phyloP scores from a whole-genome alignment of 2,329 filamentous ascomycete species.

The Fusarium newnesense region DNA sequence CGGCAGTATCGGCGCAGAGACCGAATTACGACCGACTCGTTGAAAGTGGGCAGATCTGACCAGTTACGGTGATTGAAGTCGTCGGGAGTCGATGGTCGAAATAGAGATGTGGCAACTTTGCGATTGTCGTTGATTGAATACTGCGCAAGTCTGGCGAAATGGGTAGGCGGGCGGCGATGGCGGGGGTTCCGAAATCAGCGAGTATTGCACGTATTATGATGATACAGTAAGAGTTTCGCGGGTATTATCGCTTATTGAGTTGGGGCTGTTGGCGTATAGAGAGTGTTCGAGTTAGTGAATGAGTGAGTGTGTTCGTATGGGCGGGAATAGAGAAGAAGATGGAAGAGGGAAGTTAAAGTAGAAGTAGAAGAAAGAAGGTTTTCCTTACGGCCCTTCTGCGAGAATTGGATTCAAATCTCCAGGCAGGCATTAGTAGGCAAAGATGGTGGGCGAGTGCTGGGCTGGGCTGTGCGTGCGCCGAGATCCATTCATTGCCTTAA shows the following conservation, averaged over 20 bases:
- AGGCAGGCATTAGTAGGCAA: slow-evolving; percentile 5
- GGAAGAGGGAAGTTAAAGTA: slow-evolving; percentile 21
- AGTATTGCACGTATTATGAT: slow-evolving; percentile 19
- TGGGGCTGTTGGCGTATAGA: not conserved
- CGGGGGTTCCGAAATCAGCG: slow-evolving; percentile 23
- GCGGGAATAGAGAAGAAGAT: slow-evolving; percentile 16
- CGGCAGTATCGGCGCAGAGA: slow-evolving; percentile 29
- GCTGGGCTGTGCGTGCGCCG: slow-evolving; percentile 18
- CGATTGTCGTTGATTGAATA: slow-evolving; percentile 11
- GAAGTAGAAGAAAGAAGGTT: slow-evolving; percentile 33
- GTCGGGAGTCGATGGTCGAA: not conserved
- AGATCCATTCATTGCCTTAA: slow-evolving; percentile 20
- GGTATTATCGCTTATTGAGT: slow-evolving; percentile 9
- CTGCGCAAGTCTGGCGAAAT: slow-evolving; percentile 15
- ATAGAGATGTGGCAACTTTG: slow-evolving; percentile 12
- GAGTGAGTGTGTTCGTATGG: not conserved
- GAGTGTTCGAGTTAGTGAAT: not conserved
- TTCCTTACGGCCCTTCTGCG: slow-evolving; percentile 34
- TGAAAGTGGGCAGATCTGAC: not conserved
- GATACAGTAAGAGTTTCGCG: slow-evolving; percentile 20
- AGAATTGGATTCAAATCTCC: slow-evolving; percentile 27
- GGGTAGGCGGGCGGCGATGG: slow-evolving; percentile 23
- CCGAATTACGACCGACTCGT: slow-evolving; percentile 26
- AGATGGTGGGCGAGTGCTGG: slow-evolving; percentile 17
- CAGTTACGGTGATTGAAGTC: not conserved